Evolutionary conservation across 2,329 filamentous ascomycete species (phyloP).

Genomic region (Orbilia oligospora): DNA sequence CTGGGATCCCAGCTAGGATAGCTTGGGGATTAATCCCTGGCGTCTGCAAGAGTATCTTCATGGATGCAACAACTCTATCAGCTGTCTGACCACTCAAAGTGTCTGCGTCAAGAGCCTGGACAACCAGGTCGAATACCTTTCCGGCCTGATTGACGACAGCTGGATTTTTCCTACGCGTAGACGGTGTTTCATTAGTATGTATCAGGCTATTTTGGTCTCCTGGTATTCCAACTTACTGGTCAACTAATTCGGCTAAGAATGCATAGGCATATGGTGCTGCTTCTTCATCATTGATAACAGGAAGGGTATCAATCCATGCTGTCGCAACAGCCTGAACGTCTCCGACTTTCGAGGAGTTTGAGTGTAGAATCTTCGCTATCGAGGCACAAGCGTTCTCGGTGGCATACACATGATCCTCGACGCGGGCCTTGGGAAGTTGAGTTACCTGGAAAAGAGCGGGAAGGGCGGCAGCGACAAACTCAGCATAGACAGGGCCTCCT

Average conservation of each 20-base stretch:
- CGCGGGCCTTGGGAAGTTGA: slow-evolving; percentile 83
- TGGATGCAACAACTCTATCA: slow-evolving; percentile 80
- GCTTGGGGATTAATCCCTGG: slow-evolving; percentile 82
- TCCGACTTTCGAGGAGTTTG: slow-evolving; percentile 81
- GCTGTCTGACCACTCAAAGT: slow-evolving; percentile 89
- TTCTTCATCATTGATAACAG: slow-evolving; percentile 95
- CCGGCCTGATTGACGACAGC: slow-evolving; percentile 82
- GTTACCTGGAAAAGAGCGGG: slow-evolving; percentile 88
- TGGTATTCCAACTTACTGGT: slow-evolving; percentile 77
- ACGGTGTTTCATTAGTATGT: slow-evolving; percentile 64
- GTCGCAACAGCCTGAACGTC: slow-evolving; percentile 81
- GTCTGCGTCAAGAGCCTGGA: slow-evolving; percentile 89
- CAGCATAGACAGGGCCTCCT: slow-evolving; percentile 86
- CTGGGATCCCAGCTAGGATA: slow-evolving; percentile 80
- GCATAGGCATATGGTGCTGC: slow-evolving; percentile 95
- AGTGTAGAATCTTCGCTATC: slow-evolving; percentile 96
- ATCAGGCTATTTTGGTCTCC: slow-evolving; percentile 58
- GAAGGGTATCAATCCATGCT: slow-evolving; percentile 93
- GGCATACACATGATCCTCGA: slow-evolving; percentile 94
- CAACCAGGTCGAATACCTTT: slow-evolving; percentile 87
- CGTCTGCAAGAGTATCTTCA: slow-evolving; percentile 81
- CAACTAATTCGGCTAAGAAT: slow-evolving; percentile 90
- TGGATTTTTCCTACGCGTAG: slow-evolving; percentile 81
- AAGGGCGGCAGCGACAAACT: slow-evolving; percentile 85
- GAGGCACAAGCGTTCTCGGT: slow-evolving; percentile 97